These are phyloP conservation scores for Microcos paniculata DNA, from an alignment of 345 rosid genomes.

Conservation along the genomic window DNA sequence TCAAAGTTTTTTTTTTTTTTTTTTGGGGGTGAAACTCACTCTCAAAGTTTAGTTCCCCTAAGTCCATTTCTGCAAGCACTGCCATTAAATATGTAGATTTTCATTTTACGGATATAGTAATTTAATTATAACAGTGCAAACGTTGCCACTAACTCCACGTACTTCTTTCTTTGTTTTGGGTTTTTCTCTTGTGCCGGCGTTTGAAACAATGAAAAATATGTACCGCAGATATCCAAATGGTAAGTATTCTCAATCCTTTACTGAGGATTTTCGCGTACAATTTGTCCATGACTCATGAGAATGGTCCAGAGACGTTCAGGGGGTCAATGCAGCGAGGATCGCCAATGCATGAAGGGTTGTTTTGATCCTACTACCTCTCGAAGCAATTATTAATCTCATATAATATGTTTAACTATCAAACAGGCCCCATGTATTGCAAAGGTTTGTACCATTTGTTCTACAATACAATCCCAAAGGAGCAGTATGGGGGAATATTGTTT, in stretches of 20 bases:
- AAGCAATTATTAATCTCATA: background rate
- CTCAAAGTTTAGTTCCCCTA: too few species aligned
- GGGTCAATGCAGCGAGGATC: too few species aligned
- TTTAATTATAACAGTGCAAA: background rate
- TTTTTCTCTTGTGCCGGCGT: background rate
- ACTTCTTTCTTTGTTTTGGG: background rate
- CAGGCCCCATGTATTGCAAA: slow-evolving; percentile 73
- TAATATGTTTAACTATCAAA: too few species aligned
- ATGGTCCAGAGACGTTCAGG: too few species aligned
- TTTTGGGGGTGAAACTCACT: too few species aligned
- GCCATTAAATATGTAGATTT: background rate
- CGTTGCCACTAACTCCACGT: background rate
- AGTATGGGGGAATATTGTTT: slow-evolving; percentile 88
- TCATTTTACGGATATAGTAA: background rate
- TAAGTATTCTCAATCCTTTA: background rate
- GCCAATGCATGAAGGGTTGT: too few species aligned
- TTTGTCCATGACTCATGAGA: too few species aligned
- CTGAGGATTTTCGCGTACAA: background rate
- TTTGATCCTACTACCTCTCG: background rate
- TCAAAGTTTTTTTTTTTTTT: too few species aligned
- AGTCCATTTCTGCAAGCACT: background rate
- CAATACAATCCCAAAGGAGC: slow-evolving; percentile 78
- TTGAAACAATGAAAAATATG: background rate
- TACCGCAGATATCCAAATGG: slow-evolving; percentile 48
- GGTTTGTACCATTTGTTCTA: slow-evolving; percentile 84